Conservation (phyloP, 2,329 filamentous ascomycete species). For the Penicillium sp. region DNA sequence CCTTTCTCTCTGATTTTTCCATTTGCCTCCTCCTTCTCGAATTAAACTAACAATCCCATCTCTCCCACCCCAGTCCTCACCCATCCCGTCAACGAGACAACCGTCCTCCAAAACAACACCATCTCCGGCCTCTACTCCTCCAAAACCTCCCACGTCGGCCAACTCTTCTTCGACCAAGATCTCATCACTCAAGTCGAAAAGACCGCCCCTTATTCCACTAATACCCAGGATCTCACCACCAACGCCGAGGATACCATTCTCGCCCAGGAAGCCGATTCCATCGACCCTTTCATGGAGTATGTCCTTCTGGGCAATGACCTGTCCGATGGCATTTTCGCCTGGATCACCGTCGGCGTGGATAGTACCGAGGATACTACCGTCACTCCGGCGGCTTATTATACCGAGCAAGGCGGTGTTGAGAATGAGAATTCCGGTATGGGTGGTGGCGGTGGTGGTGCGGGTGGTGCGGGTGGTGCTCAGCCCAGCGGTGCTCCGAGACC, state of each 20-base stretch:
- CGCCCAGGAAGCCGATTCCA: constrained; percentile 45
- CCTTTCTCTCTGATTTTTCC: no score
- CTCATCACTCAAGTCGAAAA: constrained; percentile 49
- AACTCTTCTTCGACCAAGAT: constrained; percentile 59
- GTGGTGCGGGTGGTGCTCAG: background rate
- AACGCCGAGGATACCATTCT: constrained; percentile 50
- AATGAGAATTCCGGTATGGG: constrained; percentile 19
- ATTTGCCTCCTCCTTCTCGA: no score
- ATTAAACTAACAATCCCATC: background rate
- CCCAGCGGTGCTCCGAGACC: background rate
- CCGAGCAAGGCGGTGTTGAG: constrained; percentile 31
- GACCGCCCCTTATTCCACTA: constrained; percentile 43
- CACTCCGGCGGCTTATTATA: constrained; percentile 27
- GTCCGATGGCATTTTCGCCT: constrained; percentile 49
- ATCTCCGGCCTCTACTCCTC: constrained; percentile 40
- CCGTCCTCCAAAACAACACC: constrained; percentile 46
- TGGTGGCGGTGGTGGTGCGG: constrained; percentile 13
- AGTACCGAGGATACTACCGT: constrained; percentile 27
- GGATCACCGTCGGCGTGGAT: constrained; percentile 51
- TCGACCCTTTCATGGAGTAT: constrained; percentile 56
- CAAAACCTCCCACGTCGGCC: constrained; percentile 55
- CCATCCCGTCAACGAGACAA: constrained; percentile 27
- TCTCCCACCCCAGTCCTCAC: constrained; percentile 21
- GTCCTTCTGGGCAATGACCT: constrained; percentile 50
- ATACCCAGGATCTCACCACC: constrained; percentile 43